Evolutionary conservation across 2,329 filamentous ascomycete genomes (phyloP), one percentile per base, ranked within the genome.

Genomic region (Aplosporella prunicola): DNA sequence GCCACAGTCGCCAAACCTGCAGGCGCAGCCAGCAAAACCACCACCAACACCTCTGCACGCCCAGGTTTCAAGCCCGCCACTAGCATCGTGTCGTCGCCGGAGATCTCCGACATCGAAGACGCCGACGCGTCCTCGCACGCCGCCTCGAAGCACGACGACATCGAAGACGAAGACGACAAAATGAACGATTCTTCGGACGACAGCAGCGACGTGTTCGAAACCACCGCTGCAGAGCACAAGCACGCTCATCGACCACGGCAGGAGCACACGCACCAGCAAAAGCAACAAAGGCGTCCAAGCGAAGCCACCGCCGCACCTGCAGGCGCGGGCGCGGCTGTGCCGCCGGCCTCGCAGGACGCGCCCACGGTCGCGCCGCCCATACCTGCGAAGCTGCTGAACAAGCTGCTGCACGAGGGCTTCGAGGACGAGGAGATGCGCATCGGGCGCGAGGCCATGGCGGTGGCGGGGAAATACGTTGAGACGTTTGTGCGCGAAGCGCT

Each of bases 401-500:
- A 78, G 23, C 64, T 95, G 3, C 66, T 95, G 22, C 80, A 93
- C 55, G 77, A 88, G 49, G 77, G 82, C 55, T 94, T 95, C 53
- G 69, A 67, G 30, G 63, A 80, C 18, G 73, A 81, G 32, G 71
- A 73, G 39, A 88, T 82, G 16, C 71, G 80, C 47, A 78, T 94
- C 46, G 78, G 79, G 6, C 79, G 76, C 49, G 82, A 87, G 51
- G 86, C 86, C 4, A 84, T 88, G 55, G 71, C 66, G 5, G 74
- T 87, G 1, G 73, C 88, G 41, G 81, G 78, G 10, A 86, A 81
- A 62, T 96, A 96, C 56, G 72, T 95, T 60, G 86, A 95, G 59
- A 76, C 89, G 0, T 96, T 95, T 62, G 82, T 94, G 36, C 72
- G 82, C 44, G 89, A 96, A 64, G 85, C 86, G 1, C 78, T 96